phyloP scores from a whole-genome alignment of 140 eudicot genomes.

The Flaveria floridana region DNA sequence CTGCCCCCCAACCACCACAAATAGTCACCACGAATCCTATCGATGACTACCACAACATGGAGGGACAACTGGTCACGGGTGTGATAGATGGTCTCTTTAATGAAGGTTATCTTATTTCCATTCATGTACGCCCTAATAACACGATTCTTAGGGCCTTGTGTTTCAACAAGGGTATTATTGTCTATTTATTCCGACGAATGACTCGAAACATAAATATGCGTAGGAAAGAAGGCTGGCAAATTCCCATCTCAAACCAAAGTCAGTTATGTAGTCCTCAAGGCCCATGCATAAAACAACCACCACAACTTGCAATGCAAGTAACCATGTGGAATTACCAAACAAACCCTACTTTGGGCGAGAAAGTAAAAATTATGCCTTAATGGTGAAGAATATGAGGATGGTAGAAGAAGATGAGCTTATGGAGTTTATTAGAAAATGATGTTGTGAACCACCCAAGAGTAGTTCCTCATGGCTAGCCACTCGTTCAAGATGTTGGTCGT shows the following conservation, averaged over 20 bases:
- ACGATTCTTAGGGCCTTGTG: slow-evolving; percentile 56
- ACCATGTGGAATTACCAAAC: slow-evolving; percentile 35
- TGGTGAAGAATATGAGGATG: slow-evolving; percentile 36
- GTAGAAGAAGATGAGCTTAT: slow-evolving; percentile 65
- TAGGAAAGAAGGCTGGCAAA: slow-evolving; percentile 43
- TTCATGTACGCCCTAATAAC: slow-evolving; percentile 47
- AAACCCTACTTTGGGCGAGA: slow-evolving; percentile 29
- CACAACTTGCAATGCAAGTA: slow-evolving; percentile 24
- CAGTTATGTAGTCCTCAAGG: slow-evolving; percentile 25
- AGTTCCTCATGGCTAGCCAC: not conserved
- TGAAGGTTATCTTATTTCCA: slow-evolving; percentile 13
- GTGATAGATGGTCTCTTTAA: too few species aligned
- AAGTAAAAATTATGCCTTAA: slow-evolving; percentile 15
- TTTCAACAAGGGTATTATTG: slow-evolving; percentile 52
- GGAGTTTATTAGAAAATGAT: slow-evolving; percentile 33
- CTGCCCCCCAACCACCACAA: too few species aligned
- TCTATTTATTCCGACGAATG: slow-evolving; percentile 60
- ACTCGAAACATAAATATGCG: slow-evolving; percentile 56
- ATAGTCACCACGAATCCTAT: too few species aligned
- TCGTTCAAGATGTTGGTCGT: slow-evolving; percentile 24
- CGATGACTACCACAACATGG: too few species aligned
- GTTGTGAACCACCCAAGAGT: too few species aligned
- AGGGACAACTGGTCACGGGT: too few species aligned
- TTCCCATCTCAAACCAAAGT: slow-evolving; percentile 37
- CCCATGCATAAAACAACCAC: slow-evolving; percentile 31